Percentiles rank a stretch among this genome's conserved stretches.
Conservation (phyloP, 2,329 filamentous ascomycete species). For the Colletotrichum sp. region DNA sequence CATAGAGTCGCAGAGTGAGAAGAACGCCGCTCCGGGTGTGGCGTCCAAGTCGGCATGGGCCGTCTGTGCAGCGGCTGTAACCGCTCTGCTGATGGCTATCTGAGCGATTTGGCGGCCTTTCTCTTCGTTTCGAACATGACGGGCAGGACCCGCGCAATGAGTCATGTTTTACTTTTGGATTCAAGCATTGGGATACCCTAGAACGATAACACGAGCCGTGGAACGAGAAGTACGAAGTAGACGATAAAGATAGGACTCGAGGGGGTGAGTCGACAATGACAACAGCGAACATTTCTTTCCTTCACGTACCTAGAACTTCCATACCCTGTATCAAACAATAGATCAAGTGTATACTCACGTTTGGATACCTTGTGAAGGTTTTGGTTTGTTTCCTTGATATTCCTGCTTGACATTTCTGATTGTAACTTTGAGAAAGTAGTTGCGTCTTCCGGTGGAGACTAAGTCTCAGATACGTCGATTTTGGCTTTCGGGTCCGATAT, state of each 20-base stretch:
- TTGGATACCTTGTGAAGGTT: fast-evolving
- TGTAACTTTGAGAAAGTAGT: neutral
- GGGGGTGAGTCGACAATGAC: neutral
- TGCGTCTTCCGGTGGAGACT: neutral
- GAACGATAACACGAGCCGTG: conserved; percentile 9
- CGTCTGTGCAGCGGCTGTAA: neutral
- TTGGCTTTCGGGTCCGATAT: neutral
- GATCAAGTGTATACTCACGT: neutral
- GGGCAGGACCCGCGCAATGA: conserved; percentile 15
- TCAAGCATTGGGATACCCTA: conserved; percentile 21
- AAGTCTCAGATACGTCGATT: neutral
- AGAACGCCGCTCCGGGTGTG: conserved; percentile 9
- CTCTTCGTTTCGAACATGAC: neutral
- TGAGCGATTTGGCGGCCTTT: neutral
- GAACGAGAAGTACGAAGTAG: conserved; percentile 26
- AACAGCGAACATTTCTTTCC: neutral
- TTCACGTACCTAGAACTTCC: conserved; percentile 7
- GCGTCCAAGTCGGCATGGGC: neutral
- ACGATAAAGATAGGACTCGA: neutral
- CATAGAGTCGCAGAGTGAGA: conserved; percentile 22
- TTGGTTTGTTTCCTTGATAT: neutral
- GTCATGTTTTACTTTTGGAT: conserved; percentile 6
- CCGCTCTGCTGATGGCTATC: neutral
- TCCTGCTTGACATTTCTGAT: fast-evolving
- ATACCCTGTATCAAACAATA: neutral